phyloP scores from a whole-genome alignment of 306 rosid species.

The Trichosanthes truncata region DNA sequence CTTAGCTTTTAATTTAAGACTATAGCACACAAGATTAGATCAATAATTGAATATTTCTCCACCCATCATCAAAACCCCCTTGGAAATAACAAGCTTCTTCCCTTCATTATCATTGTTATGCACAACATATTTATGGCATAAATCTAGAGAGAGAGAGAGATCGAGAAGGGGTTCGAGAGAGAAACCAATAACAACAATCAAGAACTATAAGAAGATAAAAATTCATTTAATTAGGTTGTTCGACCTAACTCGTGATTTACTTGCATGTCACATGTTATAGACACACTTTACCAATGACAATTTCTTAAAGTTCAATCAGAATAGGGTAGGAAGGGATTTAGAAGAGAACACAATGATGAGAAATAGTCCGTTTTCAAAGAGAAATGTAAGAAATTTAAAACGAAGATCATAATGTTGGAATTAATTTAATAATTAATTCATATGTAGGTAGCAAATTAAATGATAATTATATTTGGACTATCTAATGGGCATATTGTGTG shows the following conservation, averaged over 20 bases:
- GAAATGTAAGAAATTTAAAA: too few relatives aligned
- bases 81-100: background rate
- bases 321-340: background rate
- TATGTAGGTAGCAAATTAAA: too few relatives aligned
- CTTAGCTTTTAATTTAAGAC: slow-evolving; percentile 78
- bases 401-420: too few relatives aligned
- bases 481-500: too few relatives aligned
- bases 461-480: too few relatives aligned
- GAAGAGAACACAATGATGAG: background rate
- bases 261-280: background rate
- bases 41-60: background rate
- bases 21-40: slow-evolving; percentile 11
- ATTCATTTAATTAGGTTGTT: background rate
- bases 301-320: background rate
- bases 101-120: background rate
- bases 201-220: too few relatives aligned
- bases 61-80: background rate
- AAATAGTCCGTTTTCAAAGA: background rate
- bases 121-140: background rate
- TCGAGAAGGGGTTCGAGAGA: background rate
- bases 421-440: too few relatives aligned
- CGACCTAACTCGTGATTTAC: background rate
- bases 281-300: background rate
- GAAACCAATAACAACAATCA: too few relatives aligned
- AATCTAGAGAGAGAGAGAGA: background rate